phyloP scores from a whole-genome alignment of 257 asterid genomes.

The Ilex asprella region DNA sequence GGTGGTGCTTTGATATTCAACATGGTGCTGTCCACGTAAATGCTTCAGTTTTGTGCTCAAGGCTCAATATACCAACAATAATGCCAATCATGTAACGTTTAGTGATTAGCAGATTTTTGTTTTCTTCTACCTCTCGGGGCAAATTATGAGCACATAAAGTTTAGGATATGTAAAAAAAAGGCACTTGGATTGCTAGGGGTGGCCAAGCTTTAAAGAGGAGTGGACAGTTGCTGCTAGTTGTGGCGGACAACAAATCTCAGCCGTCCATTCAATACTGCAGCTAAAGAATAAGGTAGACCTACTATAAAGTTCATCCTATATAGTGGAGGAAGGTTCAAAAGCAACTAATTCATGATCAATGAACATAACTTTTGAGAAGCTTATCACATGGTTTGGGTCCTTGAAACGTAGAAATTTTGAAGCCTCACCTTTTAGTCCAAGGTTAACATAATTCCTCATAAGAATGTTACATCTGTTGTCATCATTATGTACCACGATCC shows the following conservation, averaged over 20 bases:
- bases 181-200: neutral
- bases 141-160: constrained; percentile 4
- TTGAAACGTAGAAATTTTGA: no score
- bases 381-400: constrained; percentile 10
- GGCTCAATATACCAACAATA: no score
- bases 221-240: constrained; percentile 16
- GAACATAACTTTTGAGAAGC: neutral
- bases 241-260: constrained; percentile 37
- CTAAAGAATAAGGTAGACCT: neutral
- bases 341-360: neutral
- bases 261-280: constrained; percentile 15
- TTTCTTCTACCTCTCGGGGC: constrained; percentile 4
- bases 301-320: neutral
- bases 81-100: neutral
- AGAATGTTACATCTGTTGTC: no score
- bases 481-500: no score
- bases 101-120: neutral
- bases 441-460: no score
- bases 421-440: no score
- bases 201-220: neutral
- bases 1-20: no score
- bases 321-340: no score
- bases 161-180: neutral
- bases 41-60: no score
- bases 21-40: no score